Base-by-base conservation (phyloP, 495 filamentous ascomycete species). In the Penicillium diatomitis region DNA sequence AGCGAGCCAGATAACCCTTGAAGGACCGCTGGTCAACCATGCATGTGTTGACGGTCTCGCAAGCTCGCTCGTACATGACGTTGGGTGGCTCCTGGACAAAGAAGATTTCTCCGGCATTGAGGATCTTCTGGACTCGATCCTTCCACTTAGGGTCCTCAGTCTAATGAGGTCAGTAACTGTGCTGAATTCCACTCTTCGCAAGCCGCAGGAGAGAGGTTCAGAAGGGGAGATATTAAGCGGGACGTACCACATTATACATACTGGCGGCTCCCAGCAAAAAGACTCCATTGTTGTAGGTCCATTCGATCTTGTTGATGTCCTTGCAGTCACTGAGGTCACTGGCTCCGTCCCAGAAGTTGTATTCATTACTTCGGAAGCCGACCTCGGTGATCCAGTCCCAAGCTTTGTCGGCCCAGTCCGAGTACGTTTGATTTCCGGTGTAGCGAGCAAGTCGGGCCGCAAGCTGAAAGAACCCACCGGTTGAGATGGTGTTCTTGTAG, bases 1-100 rank as follows among this genome's bases (percentile, higher is more conserved):
- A 95, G 28, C 89, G 85, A 27, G 86, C 71, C 10, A 91, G 71
- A 68, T 90, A 94, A 33, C 86, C 86, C 67, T 92, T 95, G 80
- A 90, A 95, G 36, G 83, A 86, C 38, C 77, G 76, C 71, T 90
- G 86, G 57, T 92, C 87, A 36, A 80, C 78, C 54, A 85, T 80
- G 68, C 86, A 89, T 6, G 66, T 77, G 39, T 72, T 62, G 44
- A 70, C 65, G 0, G 70, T 64, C 48, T 84, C 81, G 51, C 81
- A 84, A 32, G 79, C 74, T n/a, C 78, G 68, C 61, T 90, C 87
- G 46, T 71, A 81, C 67, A 87, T 84, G 39, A 85, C 72, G 27
- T 77, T 64, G 28, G 61, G 58, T 3, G 77, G 65, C 12, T 62
- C 47, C 0, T 65, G 41, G 1, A 46, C 29, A 55, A 87, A 85